Base-by-base conservation (phyloP, 2,329 filamentous ascomycete species). In the Oidium heveae region DNA sequence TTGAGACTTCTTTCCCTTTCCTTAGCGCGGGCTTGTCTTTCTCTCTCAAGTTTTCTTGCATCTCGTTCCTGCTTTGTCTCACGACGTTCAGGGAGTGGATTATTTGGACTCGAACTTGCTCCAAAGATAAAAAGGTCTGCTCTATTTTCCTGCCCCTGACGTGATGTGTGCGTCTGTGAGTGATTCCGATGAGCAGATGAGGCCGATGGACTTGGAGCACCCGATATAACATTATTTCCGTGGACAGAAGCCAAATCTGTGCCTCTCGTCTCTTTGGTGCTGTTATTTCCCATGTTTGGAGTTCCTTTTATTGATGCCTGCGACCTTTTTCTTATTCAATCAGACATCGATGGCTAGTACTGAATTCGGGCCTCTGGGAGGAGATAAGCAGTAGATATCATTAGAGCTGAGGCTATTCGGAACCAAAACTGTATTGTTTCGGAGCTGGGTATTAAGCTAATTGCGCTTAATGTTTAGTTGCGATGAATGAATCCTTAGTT, bases 1-100 rank as follows among this genome's bases (percentile, higher is more conserved):
- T 74, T 80, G 70, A 96, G 79, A 64, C 91, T 98, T 59, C 84
- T 76, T 67, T 94, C 88, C 51, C 91, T 78, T 66, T 98, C 91
- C 66, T 86, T 86, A 46, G 82, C 69, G 56, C 91, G 75, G 39
- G 77, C 74, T 16, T 75, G 71, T 49, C 86, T 79, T 66, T 96
- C 89, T 63, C 80, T 83, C 66, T 95, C 89, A 55, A 86, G 70
- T 58, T 82, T 84, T 58, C 89, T 76, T 20, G 86, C 86, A 66
- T 98, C 91, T 44, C 86, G 77, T 68, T 96, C 91, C 61, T 89
- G 85, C 64, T 82, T 88, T 8, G 87, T 95, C 69, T 96, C 89
- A 56, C 86, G 77, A 56, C 86, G 81, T 56, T 66, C 65, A 10
- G 62, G 60, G 16, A 57, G 56, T 8, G 63, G 60, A 53, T 58